phyloP scores from a whole-genome alignment of 176 grass and related monocot genomes.

The Cenchrus fungigraminus region DNA sequence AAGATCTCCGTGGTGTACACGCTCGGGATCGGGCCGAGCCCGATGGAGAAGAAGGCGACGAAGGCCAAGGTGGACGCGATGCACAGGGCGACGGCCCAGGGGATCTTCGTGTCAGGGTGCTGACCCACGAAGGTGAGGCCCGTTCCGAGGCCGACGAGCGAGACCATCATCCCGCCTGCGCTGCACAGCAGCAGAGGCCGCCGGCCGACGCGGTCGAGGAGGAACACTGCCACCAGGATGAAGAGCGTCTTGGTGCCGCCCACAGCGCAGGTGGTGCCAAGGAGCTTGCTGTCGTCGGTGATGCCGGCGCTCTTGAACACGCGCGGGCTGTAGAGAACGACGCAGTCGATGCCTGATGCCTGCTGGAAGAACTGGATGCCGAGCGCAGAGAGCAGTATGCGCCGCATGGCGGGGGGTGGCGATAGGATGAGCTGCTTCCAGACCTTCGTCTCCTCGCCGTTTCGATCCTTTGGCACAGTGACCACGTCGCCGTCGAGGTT shows the following conservation, averaged over 20 bases:
- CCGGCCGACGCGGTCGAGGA: conserved; percentile 70
- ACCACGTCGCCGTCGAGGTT: conserved; percentile 68
- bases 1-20: conserved; percentile 84
- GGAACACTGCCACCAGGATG: conserved; percentile 79
- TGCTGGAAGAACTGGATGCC: conserved; percentile 95
- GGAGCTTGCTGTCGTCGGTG: conserved; percentile 33
- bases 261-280: conserved; percentile 70
- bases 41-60: conserved; percentile 83
- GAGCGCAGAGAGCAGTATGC: conserved; percentile 52
- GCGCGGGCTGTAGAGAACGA: conserved; percentile 75
- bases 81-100: conserved; percentile 61
- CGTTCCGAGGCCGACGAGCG: conserved; percentile 53
- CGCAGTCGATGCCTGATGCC: conserved; percentile 70
- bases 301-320: conserved; percentile 71
- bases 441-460: conserved; percentile 41
- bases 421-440: conserved; percentile 71
- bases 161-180: conserved; percentile 54
- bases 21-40: conserved; percentile 73
- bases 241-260: conserved; percentile 78
- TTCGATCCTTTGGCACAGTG: conserved; percentile 31
- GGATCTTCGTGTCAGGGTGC: conserved; percentile 41
- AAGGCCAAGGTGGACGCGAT: conserved; percentile 57
- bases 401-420: conserved; percentile 55
- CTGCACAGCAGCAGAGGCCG: conserved; percentile 73
- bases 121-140: conserved; percentile 54